Evolutionary conservation across 352 stramenopile species (phyloP).

Genomic region (Globisporangium mamillatum): DNA sequence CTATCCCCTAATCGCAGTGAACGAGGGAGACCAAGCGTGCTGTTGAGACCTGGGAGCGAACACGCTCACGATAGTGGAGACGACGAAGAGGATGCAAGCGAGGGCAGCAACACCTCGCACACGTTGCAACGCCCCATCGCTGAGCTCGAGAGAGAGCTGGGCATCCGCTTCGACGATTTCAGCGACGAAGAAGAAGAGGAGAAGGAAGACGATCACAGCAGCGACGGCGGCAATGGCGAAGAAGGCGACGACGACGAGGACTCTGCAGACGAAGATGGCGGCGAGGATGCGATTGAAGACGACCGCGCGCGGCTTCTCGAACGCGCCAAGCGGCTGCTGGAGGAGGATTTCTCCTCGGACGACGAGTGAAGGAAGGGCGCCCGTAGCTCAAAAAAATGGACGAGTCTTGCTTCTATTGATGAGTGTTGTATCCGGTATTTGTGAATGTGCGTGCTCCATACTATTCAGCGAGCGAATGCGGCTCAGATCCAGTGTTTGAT

Average conservation of each 20-base stretch:
- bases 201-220: conserved; percentile 31
- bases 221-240: conserved; percentile 12
- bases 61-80: not conserved
- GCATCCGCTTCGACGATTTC: conserved; percentile 60
- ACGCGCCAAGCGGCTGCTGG: conserved; percentile 48
- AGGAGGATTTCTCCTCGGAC: conserved; percentile 43
- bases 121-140: conserved; percentile 65
- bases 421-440: not conserved
- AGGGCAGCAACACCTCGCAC: conserved; percentile 23
- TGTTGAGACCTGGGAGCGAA: not conserved
- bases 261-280: conserved; percentile 29
- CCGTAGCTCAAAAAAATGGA: not conserved
- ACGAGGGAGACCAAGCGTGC: not conserved
- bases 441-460: too few relatives aligned
- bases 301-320: conserved; percentile 42
- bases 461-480: too few relatives aligned
- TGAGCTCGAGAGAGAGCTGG: conserved; percentile 66
- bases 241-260: conserved; percentile 24
- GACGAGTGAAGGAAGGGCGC: conserved; percentile 6
- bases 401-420: not conserved
- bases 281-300: conserved; percentile 43
- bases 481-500: not conserved
- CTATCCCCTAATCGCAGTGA: not conserved
- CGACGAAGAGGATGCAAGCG: conserved; percentile 24
- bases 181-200: conserved; percentile 66